A percentile compares a stretch with the other conserved stretches of the same genome.
These are phyloP conservation scores for Ogataea glucozyma DNA, from an alignment of 805 yeast species.

Conservation along the genomic window DNA sequence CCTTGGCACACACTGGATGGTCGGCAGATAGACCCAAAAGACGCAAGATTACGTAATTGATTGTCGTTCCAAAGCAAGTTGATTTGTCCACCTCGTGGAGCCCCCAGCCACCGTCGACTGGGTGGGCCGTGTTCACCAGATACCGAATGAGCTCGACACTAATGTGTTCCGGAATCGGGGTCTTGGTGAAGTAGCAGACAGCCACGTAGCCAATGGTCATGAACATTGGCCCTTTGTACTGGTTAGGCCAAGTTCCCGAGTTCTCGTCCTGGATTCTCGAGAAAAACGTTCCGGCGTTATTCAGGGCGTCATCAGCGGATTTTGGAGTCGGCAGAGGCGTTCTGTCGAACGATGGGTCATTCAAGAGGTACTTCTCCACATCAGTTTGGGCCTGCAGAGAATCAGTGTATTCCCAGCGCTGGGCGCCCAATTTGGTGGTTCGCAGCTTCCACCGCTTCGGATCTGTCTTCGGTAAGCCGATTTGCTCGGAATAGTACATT, in stretches of 20 bases:
- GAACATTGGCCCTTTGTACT: slow-evolving; percentile 98
- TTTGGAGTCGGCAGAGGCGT: slow-evolving; percentile 34
- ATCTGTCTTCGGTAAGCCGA: slow-evolving; percentile 72
- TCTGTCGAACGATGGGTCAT: slow-evolving; percentile 23
- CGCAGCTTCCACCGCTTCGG: slow-evolving; percentile 71
- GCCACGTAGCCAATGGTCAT: slow-evolving; percentile 88
- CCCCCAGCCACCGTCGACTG: slow-evolving; percentile 99
- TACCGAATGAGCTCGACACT: slow-evolving; percentile 77
- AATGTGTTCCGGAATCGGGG: slow-evolving; percentile 66
- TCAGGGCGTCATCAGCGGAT: slow-evolving; percentile 54
- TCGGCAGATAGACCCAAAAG: slow-evolving; percentile 71
- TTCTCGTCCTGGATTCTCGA: slow-evolving; percentile 66
- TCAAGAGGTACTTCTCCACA: slow-evolving; percentile 53
- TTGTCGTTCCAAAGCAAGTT: slow-evolving; percentile 91
- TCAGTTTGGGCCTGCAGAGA: slow-evolving; percentile 51
- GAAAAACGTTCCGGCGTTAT: slow-evolving; percentile 74
- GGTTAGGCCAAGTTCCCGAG: slow-evolving; percentile 88
- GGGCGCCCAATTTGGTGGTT: slow-evolving; percentile 71
- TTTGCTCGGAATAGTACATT: slow-evolving; percentile 63
- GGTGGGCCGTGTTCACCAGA: slow-evolving; percentile 88
- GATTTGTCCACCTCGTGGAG: slow-evolving; percentile 88
- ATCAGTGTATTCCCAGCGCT: slow-evolving; percentile 73
- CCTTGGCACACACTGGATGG: slow-evolving; percentile 78
- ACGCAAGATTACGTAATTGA: slow-evolving; percentile 82
- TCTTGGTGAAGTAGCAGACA: slow-evolving; percentile 66